These are phyloP conservation scores for Cystobasidium ongulense DNA, from an alignment of 768 basidiomycete genomes.

Conservation along the genomic window DNA sequence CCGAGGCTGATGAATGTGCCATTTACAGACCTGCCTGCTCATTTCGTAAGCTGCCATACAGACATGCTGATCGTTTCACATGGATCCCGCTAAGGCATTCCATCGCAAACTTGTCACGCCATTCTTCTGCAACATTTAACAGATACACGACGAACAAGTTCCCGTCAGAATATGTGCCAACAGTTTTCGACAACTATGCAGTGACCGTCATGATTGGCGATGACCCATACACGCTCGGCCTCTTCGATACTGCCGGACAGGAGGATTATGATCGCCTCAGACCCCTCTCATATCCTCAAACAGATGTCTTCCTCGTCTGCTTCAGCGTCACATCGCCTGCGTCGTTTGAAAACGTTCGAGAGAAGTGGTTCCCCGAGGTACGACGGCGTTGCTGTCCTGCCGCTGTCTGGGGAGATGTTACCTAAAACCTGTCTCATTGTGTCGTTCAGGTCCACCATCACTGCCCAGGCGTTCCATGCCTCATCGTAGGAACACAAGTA, in stretches of 20 bases:
- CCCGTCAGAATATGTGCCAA: constrained; percentile 97
- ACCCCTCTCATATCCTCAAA: constrained; percentile 98
- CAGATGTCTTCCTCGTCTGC: constrained; percentile 98
- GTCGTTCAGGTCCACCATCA: constrained; percentile 87
- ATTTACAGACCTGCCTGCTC: constrained; percentile 73
- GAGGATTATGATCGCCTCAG: constrained; percentile 99
- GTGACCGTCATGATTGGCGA: constrained; percentile 99
- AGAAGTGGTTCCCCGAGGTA: constrained; percentile 98
- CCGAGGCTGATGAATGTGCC: not conserved
- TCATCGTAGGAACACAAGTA: constrained; percentile 97
- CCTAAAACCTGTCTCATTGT: too few species aligned
- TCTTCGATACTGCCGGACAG: constrained; percentile 99
- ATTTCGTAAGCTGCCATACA: constrained; percentile 71
- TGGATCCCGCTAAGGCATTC: not conserved
- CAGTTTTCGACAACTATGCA: constrained; percentile 95
- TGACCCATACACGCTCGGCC: constrained; percentile 93
- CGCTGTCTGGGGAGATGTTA: not conserved
- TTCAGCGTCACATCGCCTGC: constrained; percentile 98
- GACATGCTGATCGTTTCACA: too few species aligned
- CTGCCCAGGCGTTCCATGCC: constrained; percentile 96
- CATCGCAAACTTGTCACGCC: not conserved
- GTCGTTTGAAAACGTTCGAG: constrained; percentile 99
- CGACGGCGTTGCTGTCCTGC: not conserved
- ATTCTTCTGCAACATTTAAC: not conserved
- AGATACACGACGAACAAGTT: constrained; percentile 87